Evolutionary conservation across 805 yeast genomes (phyloP), one percentile per base, ranked within the genome.

Genomic region (Yarrowia sp.): DNA sequence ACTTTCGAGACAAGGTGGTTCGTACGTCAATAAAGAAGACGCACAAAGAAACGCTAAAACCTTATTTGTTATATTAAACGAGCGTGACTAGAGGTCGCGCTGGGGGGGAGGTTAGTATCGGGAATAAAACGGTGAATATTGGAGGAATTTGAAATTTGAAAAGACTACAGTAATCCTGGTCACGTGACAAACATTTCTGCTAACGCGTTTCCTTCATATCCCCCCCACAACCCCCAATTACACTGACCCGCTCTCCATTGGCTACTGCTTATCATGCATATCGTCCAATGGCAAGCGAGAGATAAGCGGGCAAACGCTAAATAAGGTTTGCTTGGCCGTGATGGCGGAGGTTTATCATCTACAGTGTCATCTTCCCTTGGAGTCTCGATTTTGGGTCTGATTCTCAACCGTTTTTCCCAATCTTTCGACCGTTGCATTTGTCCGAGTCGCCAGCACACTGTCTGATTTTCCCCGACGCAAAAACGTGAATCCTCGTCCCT

Each of bases 191-290:
- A 17, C 24, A 16, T 24, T n/a, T 11, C 16, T 1, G 28, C 12
- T 4, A 8, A 4, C 12, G 21, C 17, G 12, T 22, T 28, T 10
- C 24, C 3, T 4, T 26, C 1, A 30, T 4, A 28, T 5, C 9
- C 3, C 10, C 10, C 41, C 7, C 28, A 19, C 12, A 16, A 10
- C 8, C 32, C 43, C 19, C 4, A 9, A 16, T 12, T 19, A 16
- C 11, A 2, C 16, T 9, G 10, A 28, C 26, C 21, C 7, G 4
- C 19, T 10, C 26, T n/a, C 41, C 63, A 58, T 58, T 58, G 63
- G 63, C 63, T 41, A 41, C 35, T 11, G 63, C 63, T 58, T 58
- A 58, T 58, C 63, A 58, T 58, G 63, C 63, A 58, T 58, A 58
- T 58, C 51, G 63, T 41, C 63, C 63, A 58, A 58, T 58, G 22